Base-by-base conservation (phyloP, 176 grass and related monocot genomes). In the Musa itinerans region DNA sequence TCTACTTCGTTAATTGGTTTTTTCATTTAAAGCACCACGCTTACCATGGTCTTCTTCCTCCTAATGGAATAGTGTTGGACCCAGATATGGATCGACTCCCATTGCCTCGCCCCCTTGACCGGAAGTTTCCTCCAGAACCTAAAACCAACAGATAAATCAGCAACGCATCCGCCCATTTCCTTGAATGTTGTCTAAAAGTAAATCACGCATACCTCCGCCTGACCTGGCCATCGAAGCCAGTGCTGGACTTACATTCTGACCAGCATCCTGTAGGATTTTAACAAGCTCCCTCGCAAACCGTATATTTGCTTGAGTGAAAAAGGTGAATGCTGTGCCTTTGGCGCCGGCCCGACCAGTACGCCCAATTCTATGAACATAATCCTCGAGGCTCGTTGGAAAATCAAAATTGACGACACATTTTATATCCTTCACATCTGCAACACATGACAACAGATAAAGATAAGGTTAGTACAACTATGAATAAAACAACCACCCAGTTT, bases 361-460 rank as follows among this genome's bases (percentile, higher is more conserved):
- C 53, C 95, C 95, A 78, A 99, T 99, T 76, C 90, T 94, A 71
- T 99, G 95, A 77, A 99, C 89, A 82, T 99, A 99, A 83, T 99
- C 95, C 71, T 99, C 95, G 19, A 99, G 79, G 74, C 83, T 89
- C 52, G 86, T 94, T 49, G 95, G 95, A 64, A 99, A 99, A 83
- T 99, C 95, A 87, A 83, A 99, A 83, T 99, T 99, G 78, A 99
- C 81, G 65, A 99, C 95, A 50, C 95, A 99, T 81, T 99, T 99
- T 87, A 94, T 99, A 80, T 99, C 91, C 81, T 99, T 99, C 59
- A 99, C 95, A 77, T 99, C 95, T 99, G 95, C 78, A 91, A 87
- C 80, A 76, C 72, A 72, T 77, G 74, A 54, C 81, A 70, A 53
- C 67, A 71, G 19, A 83, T 8, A 11, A 20, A 26, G n/a, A 75